Evolutionary conservation across 2,329 filamentous ascomycete species (phyloP).

Genomic region (Colletotrichum melonis): DNA sequence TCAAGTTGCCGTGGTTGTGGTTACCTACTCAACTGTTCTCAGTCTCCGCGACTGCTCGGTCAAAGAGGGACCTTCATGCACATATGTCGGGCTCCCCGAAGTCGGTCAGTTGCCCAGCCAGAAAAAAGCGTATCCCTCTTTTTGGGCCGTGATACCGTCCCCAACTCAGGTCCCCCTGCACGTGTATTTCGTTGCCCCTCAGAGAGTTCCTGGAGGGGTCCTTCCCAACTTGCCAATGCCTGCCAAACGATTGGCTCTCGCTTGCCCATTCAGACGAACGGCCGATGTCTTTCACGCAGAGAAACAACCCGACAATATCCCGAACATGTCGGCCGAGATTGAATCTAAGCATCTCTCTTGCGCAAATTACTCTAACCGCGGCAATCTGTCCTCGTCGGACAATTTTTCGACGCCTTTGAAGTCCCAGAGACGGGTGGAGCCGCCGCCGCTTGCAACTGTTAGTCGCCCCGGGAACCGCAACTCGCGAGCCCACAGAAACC

Average conservation of each 20-base stretch:
- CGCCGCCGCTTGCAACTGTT: constrained; percentile 9
- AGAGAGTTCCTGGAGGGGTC: constrained; percentile 3
- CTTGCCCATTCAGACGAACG: constrained; percentile 23
- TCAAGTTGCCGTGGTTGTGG: neutral
- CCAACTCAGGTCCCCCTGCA: neutral
- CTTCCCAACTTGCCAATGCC: constrained; percentile 19
- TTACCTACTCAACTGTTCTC: neutral
- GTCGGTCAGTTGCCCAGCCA: neutral
- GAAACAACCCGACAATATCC: neutral
- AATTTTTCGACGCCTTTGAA: neutral
- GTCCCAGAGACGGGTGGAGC: neutral
- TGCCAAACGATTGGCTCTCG: constrained; percentile 22
- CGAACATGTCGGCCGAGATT: constrained; percentile 5
- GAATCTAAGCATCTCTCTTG: neutral
- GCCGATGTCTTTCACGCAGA: neutral
- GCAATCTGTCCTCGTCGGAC: constrained; percentile 15
- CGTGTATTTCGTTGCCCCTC: constrained; percentile 1
- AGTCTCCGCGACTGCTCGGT: neutral
- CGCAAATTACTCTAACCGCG: neutral
- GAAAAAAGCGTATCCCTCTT: neutral
- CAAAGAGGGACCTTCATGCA: constrained; percentile 15
- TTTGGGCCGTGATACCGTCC: neutral
- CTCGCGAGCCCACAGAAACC: constrained; percentile 16
- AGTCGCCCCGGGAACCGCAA: constrained; percentile 11
- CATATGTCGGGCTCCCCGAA: constrained; percentile 29